Evolutionary conservation across 495 filamentous ascomycete genomes (phyloP).

Genomic region (Rhypophila decipiens): DNA sequence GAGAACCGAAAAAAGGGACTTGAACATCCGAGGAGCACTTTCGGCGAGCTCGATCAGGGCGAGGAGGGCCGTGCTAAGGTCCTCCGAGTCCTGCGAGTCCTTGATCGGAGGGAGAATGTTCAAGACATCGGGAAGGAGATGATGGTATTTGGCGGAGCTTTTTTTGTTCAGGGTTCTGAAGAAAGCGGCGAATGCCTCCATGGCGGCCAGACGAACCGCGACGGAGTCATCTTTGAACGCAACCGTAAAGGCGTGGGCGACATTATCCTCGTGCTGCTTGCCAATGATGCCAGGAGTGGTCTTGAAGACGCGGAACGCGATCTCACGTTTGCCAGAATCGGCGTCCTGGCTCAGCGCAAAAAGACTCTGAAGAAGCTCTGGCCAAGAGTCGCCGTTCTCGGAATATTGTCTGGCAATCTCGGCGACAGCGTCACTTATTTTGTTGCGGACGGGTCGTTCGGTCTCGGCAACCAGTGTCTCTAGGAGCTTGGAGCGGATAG

Average conservation of each 20-base stretch:
- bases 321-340: constrained; percentile 77
- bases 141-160: constrained; percentile 76
- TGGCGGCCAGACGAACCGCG: constrained; percentile 77
- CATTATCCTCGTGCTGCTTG: constrained; percentile 83
- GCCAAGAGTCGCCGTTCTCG: constrained; percentile 81
- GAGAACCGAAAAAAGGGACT: constrained; percentile 77
- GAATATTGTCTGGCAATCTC: constrained; percentile 92
- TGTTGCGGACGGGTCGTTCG: constrained; percentile 71
- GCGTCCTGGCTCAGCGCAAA: constrained; percentile 82
- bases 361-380: constrained; percentile 77
- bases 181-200: constrained; percentile 95
- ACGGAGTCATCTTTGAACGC: constrained; percentile 88
- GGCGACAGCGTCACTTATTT: constrained; percentile 92
- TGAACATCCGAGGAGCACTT: constrained; percentile 92
- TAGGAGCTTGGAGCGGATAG: constrained; percentile 76
- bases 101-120: constrained; percentile 92
- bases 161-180: constrained; percentile 87
- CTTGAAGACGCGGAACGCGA: constrained; percentile 87
- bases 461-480: constrained; percentile 66
- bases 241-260: constrained; percentile 75
- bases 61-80: constrained; percentile 80
- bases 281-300: constrained; percentile 96
- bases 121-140: constrained; percentile 78
- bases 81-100: constrained; percentile 77
- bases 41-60: constrained; percentile 92